Evolutionary conservation across 306 rosid species (phyloP).

Genomic region (Pyrus pyrifolia): DNA sequence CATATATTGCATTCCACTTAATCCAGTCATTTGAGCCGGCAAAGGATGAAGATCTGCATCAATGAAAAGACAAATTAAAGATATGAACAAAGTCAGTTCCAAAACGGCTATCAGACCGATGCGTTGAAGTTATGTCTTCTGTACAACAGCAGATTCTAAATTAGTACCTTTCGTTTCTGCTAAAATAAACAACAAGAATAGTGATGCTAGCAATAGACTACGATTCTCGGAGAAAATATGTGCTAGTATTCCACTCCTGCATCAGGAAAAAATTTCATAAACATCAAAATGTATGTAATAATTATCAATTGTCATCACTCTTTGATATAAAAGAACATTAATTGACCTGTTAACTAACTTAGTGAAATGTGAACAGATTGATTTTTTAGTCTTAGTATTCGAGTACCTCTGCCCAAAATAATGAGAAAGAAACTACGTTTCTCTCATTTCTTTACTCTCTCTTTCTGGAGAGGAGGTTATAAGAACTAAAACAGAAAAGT

Average conservation of each 20-base stretch:
- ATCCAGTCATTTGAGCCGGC: slow-evolving; percentile 32
- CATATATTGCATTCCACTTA: slow-evolving; percentile 25
- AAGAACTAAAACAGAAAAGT: not conserved
- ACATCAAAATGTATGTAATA: not conserved
- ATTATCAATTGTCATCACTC: slow-evolving; percentile 1
- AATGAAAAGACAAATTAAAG: slow-evolving; percentile 10
- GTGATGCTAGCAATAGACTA: slow-evolving; percentile 43
- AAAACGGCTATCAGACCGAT: not conserved
- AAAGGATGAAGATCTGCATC: slow-evolving; percentile 62
- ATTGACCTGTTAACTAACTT: slow-evolving; percentile 9
- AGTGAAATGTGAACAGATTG: not conserved
- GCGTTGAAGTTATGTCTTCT: not conserved
- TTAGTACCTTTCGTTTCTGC: slow-evolving; percentile 59
- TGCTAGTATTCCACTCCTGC: slow-evolving; percentile 62
- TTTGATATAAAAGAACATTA: not conserved
- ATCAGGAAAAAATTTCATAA: slow-evolving; percentile 10
- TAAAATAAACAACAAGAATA: slow-evolving; percentile 50
- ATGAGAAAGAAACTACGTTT: not conserved
- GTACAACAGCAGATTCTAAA: not conserved
- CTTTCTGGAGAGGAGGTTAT: not conserved
- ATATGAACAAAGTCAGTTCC: not conserved
- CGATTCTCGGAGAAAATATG: slow-evolving; percentile 43
- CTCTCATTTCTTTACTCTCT: not conserved
- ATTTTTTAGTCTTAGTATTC: not conserved
- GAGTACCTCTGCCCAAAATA: not conserved